phyloP scores from a whole-genome alignment of 345 rosid genomes.

The Hibiscus syriacus region DNA sequence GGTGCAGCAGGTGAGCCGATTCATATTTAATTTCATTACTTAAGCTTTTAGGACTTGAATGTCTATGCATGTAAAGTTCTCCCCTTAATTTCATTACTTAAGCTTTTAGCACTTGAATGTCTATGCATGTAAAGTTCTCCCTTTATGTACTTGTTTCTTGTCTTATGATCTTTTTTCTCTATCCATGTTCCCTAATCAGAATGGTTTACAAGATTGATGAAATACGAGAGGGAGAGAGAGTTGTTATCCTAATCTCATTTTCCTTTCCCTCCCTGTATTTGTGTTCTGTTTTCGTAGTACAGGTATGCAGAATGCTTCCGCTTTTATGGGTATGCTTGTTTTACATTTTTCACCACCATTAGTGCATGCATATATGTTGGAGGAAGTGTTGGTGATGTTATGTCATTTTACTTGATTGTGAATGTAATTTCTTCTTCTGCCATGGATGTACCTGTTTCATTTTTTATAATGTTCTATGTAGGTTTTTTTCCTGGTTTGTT shows the following conservation, averaged over 20 bases:
- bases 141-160: not conserved
- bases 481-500: not conserved
- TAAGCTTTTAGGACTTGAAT: not conserved
- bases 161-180: not conserved
- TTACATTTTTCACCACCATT: not conserved
- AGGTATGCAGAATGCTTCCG: not conserved
- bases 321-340: not conserved
- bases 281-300: not conserved
- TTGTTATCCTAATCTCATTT: not conserved
- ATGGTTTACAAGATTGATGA: not conserved
- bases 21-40: not conserved
- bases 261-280: not conserved
- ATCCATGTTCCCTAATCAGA: not conserved
- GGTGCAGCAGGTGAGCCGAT: conserved; percentile 77
- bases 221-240: not conserved
- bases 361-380: not conserved
- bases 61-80: not conserved
- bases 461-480: not conserved
- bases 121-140: not conserved
- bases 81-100: not conserved
- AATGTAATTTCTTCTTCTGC: not conserved
- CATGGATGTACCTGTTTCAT: not conserved
- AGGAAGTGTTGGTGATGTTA: not conserved
- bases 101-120: not conserved
- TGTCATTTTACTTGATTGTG: not conserved